Conservation (phyloP, 345 rosid species). For the Syzygium jambos region DNA sequence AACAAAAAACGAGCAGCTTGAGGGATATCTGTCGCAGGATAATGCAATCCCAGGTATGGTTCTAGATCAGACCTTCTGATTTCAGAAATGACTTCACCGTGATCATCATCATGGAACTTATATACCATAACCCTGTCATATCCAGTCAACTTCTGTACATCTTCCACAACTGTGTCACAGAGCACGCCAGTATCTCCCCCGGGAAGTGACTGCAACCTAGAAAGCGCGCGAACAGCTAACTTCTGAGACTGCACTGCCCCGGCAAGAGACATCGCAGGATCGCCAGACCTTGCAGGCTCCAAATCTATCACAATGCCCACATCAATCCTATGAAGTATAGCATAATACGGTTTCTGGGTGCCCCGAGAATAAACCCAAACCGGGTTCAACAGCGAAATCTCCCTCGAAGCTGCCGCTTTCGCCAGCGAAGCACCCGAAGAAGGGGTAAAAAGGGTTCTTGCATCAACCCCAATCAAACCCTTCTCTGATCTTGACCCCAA, state of each 20-base stretch:
- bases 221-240: slow-evolving; percentile 66
- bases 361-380: slow-evolving; percentile 55
- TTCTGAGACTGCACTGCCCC: slow-evolving; percentile 89
- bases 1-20: slow-evolving; percentile 83
- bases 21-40: slow-evolving; percentile 85
- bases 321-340: slow-evolving; percentile 72
- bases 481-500: slow-evolving; percentile 36
- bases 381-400: slow-evolving; percentile 66
- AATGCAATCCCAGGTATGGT: slow-evolving; percentile 83
- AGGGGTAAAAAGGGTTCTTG: slow-evolving; percentile 51
- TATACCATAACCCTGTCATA: slow-evolving; percentile 89
- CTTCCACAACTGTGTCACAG: slow-evolving; percentile 85
- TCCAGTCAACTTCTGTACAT: slow-evolving; percentile 74
- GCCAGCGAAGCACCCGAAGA: slow-evolving; percentile 47
- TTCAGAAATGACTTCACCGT: slow-evolving; percentile 86
- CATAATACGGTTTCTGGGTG: slow-evolving; percentile 57
- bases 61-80: slow-evolving; percentile 76
- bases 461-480: slow-evolving; percentile 65
- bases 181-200: slow-evolving; percentile 71
- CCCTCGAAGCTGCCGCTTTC: slow-evolving; percentile 56
- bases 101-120: slow-evolving; percentile 81
- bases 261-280: slow-evolving; percentile 57
- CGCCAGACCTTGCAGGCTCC: slow-evolving; percentile 62
- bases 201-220: slow-evolving; percentile 79
- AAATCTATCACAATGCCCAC: slow-evolving; percentile 75